A percentile compares a stretch with the other conserved stretches of the same genome.
These are phyloP conservation scores for Colletotrichum navitas DNA, from an alignment of 2,329 filamentous ascomycete species.

Conservation along the genomic window DNA sequence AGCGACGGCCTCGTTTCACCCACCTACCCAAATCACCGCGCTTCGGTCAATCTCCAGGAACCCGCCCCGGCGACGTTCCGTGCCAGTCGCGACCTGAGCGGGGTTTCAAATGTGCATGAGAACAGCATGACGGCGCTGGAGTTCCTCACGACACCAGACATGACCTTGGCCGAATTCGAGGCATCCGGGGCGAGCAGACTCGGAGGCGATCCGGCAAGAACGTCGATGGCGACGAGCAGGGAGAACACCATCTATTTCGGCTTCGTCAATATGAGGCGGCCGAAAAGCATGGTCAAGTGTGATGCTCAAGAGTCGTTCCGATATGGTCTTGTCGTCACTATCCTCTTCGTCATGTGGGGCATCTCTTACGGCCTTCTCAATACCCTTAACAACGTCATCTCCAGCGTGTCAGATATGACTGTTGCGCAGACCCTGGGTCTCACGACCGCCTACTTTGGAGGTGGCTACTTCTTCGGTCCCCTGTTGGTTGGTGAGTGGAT, in stretches of 20 bases:
- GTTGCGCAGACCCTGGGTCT: constrained; percentile 74
- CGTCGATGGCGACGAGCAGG: constrained; percentile 51
- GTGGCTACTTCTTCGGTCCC: constrained; percentile 77
- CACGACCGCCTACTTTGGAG: constrained; percentile 78
- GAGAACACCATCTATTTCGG: constrained; percentile 75
- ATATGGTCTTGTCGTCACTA: constrained; percentile 80
- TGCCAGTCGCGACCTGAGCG: constrained; percentile 29
- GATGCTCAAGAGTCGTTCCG: constrained; percentile 74
- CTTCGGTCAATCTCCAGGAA: constrained; percentile 29
- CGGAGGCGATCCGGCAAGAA: constrained; percentile 49
- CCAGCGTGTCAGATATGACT: constrained; percentile 71
- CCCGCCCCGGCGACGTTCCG: constrained; percentile 19
- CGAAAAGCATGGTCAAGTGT: constrained; percentile 78
- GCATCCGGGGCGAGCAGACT: constrained; percentile 43
- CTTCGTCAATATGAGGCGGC: constrained; percentile 78
- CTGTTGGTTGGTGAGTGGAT: constrained; percentile 78
- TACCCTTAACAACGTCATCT: constrained; percentile 80
- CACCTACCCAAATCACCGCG: constrained; percentile 26
- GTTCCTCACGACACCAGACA: constrained; percentile 60
- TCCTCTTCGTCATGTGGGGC: constrained; percentile 90
- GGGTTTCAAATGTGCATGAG: constrained; percentile 34
- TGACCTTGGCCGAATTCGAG: constrained; percentile 37
- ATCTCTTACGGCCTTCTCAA: constrained; percentile 91
- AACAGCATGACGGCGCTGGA: constrained; percentile 55
- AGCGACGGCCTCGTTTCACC: constrained; percentile 40